phyloP scores from a whole-genome alignment of 148 eudicot genomes.

The Camellia granthamiana region DNA sequence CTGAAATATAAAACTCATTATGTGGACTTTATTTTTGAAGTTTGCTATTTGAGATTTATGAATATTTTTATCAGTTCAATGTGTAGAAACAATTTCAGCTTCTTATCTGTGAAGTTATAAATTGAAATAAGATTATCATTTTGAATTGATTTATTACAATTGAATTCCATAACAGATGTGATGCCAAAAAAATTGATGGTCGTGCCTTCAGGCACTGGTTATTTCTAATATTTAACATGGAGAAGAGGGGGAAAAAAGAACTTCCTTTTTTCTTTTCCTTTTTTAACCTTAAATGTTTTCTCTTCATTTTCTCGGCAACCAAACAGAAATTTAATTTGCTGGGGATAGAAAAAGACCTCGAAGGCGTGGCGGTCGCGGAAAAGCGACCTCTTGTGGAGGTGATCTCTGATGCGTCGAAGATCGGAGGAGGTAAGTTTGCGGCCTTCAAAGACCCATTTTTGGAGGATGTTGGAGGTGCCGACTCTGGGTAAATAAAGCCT shows the following conservation, averaged over 20 bases:
- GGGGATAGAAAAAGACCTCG: conserved; percentile 44
- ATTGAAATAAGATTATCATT: too few species aligned
- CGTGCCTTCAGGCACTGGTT: too few species aligned
- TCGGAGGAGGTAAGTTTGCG: conserved; percentile 45
- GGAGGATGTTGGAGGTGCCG: conserved; percentile 62
- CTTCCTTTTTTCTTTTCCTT: not conserved
- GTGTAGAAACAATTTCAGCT: too few species aligned
- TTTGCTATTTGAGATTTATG: too few species aligned
- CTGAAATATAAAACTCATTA: too few species aligned
- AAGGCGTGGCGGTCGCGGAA: conserved; percentile 85
- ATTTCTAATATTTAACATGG: too few species aligned
- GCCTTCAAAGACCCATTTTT: conserved; percentile 79
- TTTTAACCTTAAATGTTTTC: not conserved
- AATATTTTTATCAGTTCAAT: too few species aligned
- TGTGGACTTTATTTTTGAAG: too few species aligned
- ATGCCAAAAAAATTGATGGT: too few species aligned
- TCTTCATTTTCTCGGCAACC: not conserved
- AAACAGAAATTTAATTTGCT: not conserved
- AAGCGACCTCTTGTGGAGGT: conserved; percentile 40
- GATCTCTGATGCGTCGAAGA: conserved; percentile 58
- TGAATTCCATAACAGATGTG: too few species aligned
- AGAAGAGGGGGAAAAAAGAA: not conserved
- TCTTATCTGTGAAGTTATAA: too few species aligned
- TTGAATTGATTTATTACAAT: too few species aligned
- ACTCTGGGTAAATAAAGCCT: conserved; percentile 76